Conservation (phyloP, 148 eudicot species). For the Chenopodium berlandieri region DNA sequence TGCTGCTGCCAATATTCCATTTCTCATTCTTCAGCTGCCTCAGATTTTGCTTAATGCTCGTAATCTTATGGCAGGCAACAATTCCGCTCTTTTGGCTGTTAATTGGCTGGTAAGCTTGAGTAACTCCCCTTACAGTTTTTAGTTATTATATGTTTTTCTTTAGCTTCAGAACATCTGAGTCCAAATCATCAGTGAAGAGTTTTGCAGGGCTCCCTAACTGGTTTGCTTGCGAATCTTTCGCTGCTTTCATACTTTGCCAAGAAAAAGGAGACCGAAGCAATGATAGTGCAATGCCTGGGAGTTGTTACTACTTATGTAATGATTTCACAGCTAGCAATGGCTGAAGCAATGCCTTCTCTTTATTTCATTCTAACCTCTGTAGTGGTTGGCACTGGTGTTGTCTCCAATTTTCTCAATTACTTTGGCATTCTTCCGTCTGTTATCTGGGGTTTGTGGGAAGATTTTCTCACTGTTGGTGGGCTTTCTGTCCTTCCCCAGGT, state of each 20-base stretch:
- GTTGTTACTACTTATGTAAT: constrained; percentile 73
- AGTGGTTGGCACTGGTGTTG: constrained; percentile 64
- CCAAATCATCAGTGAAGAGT: neutral
- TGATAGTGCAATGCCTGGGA: constrained; percentile 82
- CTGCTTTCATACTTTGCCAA: constrained; percentile 84
- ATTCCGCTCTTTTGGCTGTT: constrained; percentile 71
- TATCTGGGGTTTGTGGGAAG: constrained; percentile 87
- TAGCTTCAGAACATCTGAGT: constrained; percentile 11
- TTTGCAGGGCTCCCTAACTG: constrained; percentile 84
- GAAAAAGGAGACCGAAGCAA: constrained; percentile 86
- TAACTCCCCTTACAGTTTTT: neutral
- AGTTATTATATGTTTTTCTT: neutral
- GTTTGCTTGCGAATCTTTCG: constrained; percentile 83
- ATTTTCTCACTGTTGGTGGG: constrained; percentile 86
- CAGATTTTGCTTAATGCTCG: constrained; percentile 87
- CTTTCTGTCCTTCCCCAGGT: constrained; percentile 93
- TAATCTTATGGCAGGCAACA: constrained; percentile 77
- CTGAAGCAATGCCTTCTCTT: constrained; percentile 81
- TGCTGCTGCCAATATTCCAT: constrained; percentile 83
- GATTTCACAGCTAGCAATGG: constrained; percentile 80
- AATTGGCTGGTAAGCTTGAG: constrained; percentile 80
- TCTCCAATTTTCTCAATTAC: constrained; percentile 74
- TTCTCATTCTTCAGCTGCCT: constrained; percentile 84
- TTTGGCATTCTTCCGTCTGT: constrained; percentile 53
- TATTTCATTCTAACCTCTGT: constrained; percentile 54